Evolutionary conservation across 768 basidiomycete species (phyloP).

Genomic region (Tephrocybe sp.): DNA sequence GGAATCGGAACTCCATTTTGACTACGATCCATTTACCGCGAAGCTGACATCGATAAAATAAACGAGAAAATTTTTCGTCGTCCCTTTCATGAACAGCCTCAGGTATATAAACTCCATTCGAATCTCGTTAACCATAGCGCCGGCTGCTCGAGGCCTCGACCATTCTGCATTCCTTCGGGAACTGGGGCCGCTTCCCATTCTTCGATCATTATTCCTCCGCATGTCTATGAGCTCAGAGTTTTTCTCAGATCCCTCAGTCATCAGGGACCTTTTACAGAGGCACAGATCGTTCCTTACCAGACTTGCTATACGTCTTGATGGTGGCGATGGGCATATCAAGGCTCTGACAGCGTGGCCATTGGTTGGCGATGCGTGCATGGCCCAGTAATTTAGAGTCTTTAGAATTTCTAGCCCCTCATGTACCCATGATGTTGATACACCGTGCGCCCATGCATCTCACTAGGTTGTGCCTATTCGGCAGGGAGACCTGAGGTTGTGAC

Average conservation of each 20-base stretch:
- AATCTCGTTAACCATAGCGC: constrained; percentile 34
- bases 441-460: constrained; percentile 25
- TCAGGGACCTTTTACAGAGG: constrained; percentile 21
- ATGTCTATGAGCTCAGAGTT: constrained; percentile 21
- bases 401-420: constrained; percentile 22
- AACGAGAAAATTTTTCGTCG: constrained; percentile 19
- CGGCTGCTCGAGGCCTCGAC: constrained; percentile 29
- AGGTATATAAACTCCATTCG: constrained; percentile 23
- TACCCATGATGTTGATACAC: constrained; percentile 19
- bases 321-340: neutral
- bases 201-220: constrained; percentile 23
- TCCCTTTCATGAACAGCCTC: constrained; percentile 32
- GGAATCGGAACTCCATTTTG: constrained; percentile 34
- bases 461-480: constrained; percentile 22
- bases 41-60: neutral
- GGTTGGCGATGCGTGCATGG: constrained; percentile 7
- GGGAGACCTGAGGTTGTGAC: constrained; percentile 20
- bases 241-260: constrained; percentile 24
- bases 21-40: constrained; percentile 23
- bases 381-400: constrained; percentile 21
- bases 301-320: constrained; percentile 20
- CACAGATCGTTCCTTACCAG: constrained; percentile 21
- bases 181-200: constrained; percentile 23
- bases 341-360: constrained; percentile 7
- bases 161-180: constrained; percentile 32